These are phyloP conservation scores for Phytophthora sp. DNA, from an alignment of 352 stramenopile species.

Conservation along the genomic window DNA sequence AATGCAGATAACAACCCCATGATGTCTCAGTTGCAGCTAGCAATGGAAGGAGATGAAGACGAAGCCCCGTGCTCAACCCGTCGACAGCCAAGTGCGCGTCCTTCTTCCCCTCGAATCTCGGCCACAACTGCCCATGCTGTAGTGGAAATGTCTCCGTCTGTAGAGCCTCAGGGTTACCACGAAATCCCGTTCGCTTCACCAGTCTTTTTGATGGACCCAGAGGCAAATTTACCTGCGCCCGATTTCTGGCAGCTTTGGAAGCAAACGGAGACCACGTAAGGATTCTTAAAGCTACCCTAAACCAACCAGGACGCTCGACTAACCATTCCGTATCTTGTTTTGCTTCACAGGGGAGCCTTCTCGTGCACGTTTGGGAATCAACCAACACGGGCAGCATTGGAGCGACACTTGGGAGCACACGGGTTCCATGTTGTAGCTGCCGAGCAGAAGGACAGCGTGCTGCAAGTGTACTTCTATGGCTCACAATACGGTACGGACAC, in stretches of 20 bases:
- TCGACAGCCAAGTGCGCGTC: conserved; percentile 19
- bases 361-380: conserved; percentile 73
- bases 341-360: conserved; percentile 61
- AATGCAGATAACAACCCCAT: conserved; percentile 45
- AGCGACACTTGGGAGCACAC: conserved; percentile 46
- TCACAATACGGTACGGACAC: conserved; percentile 51
- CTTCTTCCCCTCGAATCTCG: conserved; percentile 19
- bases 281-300: neutral
- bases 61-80: conserved; percentile 6
- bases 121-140: neutral
- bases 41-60: conserved; percentile 34
- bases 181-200: conserved; percentile 67
- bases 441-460: conserved; percentile 60
- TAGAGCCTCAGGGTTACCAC: conserved; percentile 24
- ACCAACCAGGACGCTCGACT: neutral
- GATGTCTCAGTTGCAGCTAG: conserved; percentile 27
- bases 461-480: conserved; percentile 79
- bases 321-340: neutral
- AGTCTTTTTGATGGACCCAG: conserved; percentile 57
- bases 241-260: conserved; percentile 62
- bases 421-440: conserved; percentile 65
- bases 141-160: conserved; percentile 8
- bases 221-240: conserved; percentile 23
- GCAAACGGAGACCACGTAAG: conserved; percentile 69
- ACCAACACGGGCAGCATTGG: conserved; percentile 49